phyloP scores from a whole-genome alignment of 305 asterid species.

The Nicotiana rustica region DNA sequence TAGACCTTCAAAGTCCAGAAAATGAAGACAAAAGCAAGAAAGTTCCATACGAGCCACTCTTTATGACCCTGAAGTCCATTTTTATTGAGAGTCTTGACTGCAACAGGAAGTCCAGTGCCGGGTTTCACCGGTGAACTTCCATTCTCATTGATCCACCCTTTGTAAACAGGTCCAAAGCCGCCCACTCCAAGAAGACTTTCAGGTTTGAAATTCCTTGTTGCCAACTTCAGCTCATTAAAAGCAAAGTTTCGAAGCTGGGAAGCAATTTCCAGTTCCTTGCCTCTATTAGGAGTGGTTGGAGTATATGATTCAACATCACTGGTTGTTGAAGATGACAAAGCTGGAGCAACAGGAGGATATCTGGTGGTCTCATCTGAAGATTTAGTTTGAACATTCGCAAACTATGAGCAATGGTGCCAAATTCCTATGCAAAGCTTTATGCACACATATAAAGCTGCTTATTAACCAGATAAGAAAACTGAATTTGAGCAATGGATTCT shows the following conservation, averaged over 20 bases:
- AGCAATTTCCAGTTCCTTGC: constrained; percentile 70
- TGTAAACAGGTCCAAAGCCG: constrained; percentile 90
- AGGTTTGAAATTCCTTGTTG: constrained; percentile 75
- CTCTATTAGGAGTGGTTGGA: constrained; percentile 66
- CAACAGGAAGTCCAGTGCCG: constrained; percentile 80
- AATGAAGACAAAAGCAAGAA: background rate
- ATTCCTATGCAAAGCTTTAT: background rate
- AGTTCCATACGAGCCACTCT: constrained; percentile 80
- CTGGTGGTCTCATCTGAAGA: constrained; percentile 57
- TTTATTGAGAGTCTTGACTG: constrained; percentile 82
- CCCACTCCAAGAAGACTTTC: constrained; percentile 87
- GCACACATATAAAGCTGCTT: background rate
- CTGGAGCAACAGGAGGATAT: constrained; percentile 69
- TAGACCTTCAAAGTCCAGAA: background rate
- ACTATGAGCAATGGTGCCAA: background rate
- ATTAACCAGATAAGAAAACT: background rate
- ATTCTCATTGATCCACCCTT: constrained; percentile 82
- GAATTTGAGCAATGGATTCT: background rate
- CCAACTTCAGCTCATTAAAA: constrained; percentile 68
- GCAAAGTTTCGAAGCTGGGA: constrained; percentile 80
- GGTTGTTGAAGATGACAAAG: constrained; percentile 65
- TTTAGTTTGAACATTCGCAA: constrained; percentile 48
- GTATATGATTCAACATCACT: constrained; percentile 68
- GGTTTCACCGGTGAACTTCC: constrained; percentile 70
- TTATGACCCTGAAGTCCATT: constrained; percentile 94